Evolutionary conservation across 192 early-diverging fungal species (phyloP), one percentile per base, ranked within the genome.

Genomic region (Dispira simplex): DNA sequence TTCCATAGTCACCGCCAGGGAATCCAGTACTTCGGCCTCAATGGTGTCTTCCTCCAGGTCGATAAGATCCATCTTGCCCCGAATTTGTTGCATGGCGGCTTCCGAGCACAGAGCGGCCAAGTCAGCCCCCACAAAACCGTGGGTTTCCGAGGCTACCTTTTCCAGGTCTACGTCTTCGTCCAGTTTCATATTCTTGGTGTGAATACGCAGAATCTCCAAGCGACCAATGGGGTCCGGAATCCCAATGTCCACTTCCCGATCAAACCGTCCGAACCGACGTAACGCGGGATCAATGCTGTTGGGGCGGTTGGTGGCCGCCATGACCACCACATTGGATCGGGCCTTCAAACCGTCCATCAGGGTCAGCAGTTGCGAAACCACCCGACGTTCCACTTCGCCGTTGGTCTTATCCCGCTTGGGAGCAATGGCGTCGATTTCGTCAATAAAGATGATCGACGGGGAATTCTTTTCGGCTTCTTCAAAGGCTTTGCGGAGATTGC

Each of bases 371-470:
- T 99, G 97, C 8, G 97, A 93, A 21, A 99, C 97, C 46, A 99
- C 91, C 72, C 97, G 89, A 64, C 97, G 87, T 73, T 99, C 97
- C 66, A 99, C 92, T 77, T 99, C 97, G 63, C 97, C 87, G 72
- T 99, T 93, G 44, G 97, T 93, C 83, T 93, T 99, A 57, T 99
- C 97, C 76, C 97, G 86, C 83, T 99, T 99, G 66, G 97, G 97
- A 11, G 97, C 92, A 70, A 99, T 99, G 26, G 97, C 88, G 71
- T 99, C 97, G 64, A 99, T 92, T 68, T 99, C 97, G 71, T 99
- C 97, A 71, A 99, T 99, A 56, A 99, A 99, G 64, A 99, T 89
- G 62, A 99, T 98, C 63, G 95, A 83, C 9, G 96, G 96, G 66
- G 85, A 83, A 75, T 99, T 98, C 75, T 93, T 95, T 74, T 95